Evolutionary conservation across 164 flowering plant species (phyloP), one percentile per base, ranked within the genome.

Genomic region (Cinnamomum micranthum): DNA sequence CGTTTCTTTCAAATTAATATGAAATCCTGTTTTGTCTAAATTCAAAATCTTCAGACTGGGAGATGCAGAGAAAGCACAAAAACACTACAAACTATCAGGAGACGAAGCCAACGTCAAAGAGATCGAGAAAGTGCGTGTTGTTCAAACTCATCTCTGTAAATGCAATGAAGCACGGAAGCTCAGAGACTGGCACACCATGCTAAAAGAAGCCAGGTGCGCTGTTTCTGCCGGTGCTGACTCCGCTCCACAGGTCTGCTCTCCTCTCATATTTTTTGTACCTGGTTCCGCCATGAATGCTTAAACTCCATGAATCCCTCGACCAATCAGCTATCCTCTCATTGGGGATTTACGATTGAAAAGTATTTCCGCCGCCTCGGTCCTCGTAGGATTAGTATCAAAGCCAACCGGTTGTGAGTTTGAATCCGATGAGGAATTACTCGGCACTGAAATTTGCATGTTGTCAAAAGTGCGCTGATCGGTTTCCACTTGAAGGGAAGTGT

Each of bases 151-250:
- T 47, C 78, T 92, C 4, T 71, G 35, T 17, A 82, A 65, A 65
- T 88, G 91, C 80, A 85, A 15, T 2, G 86, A 87, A 65, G 90
- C 92, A 50, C 83, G 77, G 60, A 87, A 81, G 71, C 69, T 75
- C 3, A 82, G 74, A 69, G 91, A 91, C 31, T 92, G 91, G 96
- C 77, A 72, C 6, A 78, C 76, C 50, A 10, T 92, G 79, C 82
- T 93, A 20, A 86, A 85, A 58, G 89, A 89, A 70, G 81, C 88
- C 28, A 76, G 74, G 9, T 23, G 3, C 59, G 93, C 90, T 4
- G 77, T 95, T 9, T 84, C 87, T 11, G 70, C 82, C 3, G 97
- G 96, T 47, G 94, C 93, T 15, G 93, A 93, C 82, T 89, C 97
- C 27, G 85, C 97, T 51, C 90, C 90, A 70, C 84, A 84, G 94